Evolutionary conservation across 352 stramenopile genomes (phyloP), one percentile per base, ranked within the genome.

Genomic region (Phytophthora nicotianae): DNA sequence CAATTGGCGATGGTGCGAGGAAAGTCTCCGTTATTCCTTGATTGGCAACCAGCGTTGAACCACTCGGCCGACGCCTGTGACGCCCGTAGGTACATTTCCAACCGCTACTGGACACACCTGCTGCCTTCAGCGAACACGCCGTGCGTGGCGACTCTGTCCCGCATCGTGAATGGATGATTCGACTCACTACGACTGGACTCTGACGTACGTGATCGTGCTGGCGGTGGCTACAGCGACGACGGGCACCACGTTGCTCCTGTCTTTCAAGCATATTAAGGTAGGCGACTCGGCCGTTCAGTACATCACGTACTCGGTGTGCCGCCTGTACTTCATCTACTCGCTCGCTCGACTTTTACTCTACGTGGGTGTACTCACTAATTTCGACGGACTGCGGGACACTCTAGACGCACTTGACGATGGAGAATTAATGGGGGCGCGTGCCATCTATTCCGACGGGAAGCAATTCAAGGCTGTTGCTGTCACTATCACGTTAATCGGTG

Each of bases 261-360:
- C 83, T 21, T 91, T 91, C 71, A 79, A 86, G 51, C 62, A 83
- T 43, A 78, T 82, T 37, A 75, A 89, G 17, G 66, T 81, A 17
- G 35, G 58, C 42, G 71, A 83, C 26, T 90, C 80, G 42, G 81
- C 83, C 19, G 81, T 88, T 57, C 83, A 91, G 64, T 89, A 81
- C 57, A 74, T 90, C 59, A 84, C 77, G 27, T 81, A 86, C 59
- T 83, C 83, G 65, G 68, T 91, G 5, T 85, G 79, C 35, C 67
- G 79, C n/a, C 50, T 78, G 42, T 83, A 86, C 65, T 88, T 88
- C 23, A 48, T 90, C 58, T 90, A 87, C 69, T 81, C 79, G 54
- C 54, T 82, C 16, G 49, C 59, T 10, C 72, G 79, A 11, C 68
- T 86, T 33, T 52, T 79, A 21, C 83, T 90, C 46, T 90, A 91